Base-by-base conservation (phyloP, 352 stramenopile genomes). In the Globisporangium cystogenes region DNA sequence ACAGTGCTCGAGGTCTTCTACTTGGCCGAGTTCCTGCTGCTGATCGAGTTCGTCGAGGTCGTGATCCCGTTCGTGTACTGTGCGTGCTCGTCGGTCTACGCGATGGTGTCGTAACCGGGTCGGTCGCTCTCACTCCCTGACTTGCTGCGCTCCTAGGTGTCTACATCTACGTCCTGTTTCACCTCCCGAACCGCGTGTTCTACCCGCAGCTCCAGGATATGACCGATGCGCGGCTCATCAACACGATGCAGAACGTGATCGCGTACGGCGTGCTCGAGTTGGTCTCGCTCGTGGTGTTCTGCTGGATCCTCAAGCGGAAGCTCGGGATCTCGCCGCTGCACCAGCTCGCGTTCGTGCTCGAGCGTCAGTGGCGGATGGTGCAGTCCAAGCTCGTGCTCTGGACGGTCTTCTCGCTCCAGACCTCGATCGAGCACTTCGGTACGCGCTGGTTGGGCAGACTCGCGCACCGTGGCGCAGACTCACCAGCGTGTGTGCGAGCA, bases 11-110 rank as follows among this genome's bases (percentile, higher is more conserved):
- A 64, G 31, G 40, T 76, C 35, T 57, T 82, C 3, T 72, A 78
- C 36, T 75, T n/a, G 44, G 70, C 72, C 3, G 68, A 79, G 59
- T 82, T 75, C 14, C 29, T 79, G 18, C 23, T 78, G 21, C 52
- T 78, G 46, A 57, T 72, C 39, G 72, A 82, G 48, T 76, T 67
- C 26, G 57, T 70, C 3, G 66, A 78, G 35, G 64, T 74, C 4
- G 56, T 70, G 26, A 60, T 82, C 16, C 67, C 72, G 7, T 18
- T 68, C 4, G 66, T 79, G 26, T 76, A 76, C 51, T 59, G 68
- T 76, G 42, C 62, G 67, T 53, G 24, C 16, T 20, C 27, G 24
- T 6, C 2, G 14, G 21, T 53, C 23, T 29, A 35, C 35, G 39
- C 26, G 33, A 31, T n/a, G n/a, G n/a, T n/a, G n/a, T n/a, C n/a